phyloP scores from a whole-genome alignment of 768 basidiomycete genomes.

The Dioszegia aurantiaca region DNA sequence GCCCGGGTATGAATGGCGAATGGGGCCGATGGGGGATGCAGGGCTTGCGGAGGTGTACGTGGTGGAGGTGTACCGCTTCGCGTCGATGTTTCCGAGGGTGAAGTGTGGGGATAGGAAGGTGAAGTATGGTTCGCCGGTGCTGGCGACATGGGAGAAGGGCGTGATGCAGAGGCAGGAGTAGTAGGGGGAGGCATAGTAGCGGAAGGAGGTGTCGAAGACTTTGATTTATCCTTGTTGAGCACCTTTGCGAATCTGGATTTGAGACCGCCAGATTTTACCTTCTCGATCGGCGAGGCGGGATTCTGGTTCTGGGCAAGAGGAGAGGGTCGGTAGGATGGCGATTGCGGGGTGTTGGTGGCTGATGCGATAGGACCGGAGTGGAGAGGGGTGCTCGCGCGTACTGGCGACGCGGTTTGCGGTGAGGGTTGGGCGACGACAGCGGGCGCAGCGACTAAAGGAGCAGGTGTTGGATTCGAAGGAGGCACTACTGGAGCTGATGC shows the following conservation, averaged over 20 bases:
- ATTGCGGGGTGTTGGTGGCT: conserved; percentile 31
- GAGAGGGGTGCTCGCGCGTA: conserved; percentile 26
- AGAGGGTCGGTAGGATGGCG: conserved; percentile 60
- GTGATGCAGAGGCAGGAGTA: conserved; percentile 10
- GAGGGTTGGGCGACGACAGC: neutral
- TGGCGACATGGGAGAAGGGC: conserved; percentile 4
- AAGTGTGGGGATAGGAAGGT: conserved; percentile 19
- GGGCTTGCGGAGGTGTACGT: conserved; percentile 42
- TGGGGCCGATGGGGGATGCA: conserved; percentile 26
- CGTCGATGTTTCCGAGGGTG: conserved; percentile 43
- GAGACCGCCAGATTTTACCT: conserved; percentile 57
- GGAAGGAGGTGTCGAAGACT: conserved; percentile 23
- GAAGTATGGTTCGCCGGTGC: neutral
- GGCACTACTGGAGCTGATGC: neutral
- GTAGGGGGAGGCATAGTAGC: conserved; percentile 24
- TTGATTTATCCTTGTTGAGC: conserved; percentile 49
- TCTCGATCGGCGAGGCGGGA: conserved; percentile 51
- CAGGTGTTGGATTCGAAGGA: neutral
- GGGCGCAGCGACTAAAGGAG: neutral
- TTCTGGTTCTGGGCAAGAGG: conserved; percentile 55
- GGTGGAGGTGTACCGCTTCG: conserved; percentile 47
- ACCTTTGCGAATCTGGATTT: conserved; percentile 75
- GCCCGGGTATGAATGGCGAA: conserved; percentile 29
- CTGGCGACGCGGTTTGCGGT: conserved; percentile 21
- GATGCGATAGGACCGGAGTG: conserved; percentile 49